Evolutionary conservation across 1,284 basidiomycete species (phyloP).

Genomic region (Ustilago vetiveriae): DNA sequence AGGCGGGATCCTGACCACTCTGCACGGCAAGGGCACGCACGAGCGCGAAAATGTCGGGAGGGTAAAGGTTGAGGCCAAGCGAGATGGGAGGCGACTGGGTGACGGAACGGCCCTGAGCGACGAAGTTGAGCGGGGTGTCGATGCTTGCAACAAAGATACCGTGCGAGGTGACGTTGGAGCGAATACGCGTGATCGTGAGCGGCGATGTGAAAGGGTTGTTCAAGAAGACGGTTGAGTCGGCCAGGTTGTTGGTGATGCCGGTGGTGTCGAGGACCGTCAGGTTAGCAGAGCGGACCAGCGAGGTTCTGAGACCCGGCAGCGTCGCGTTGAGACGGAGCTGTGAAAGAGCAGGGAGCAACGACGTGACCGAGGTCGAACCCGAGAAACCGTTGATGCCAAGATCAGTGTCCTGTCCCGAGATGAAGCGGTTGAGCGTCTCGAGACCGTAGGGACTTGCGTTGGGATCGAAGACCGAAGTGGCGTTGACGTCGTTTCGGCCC

Average conservation of each 20-base stretch:
- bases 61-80: constrained; percentile 78
- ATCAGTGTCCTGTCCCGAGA: constrained; percentile 70
- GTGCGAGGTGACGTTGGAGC: constrained; percentile 75
- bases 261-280: constrained; percentile 75
- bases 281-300: constrained; percentile 73
- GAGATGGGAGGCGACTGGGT: constrained; percentile 74
- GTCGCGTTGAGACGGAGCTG: constrained; percentile 73
- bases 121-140: constrained; percentile 72
- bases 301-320: constrained; percentile 75
- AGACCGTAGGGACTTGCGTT: constrained; percentile 75
- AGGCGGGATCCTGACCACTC: constrained; percentile 74
- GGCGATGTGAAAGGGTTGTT: constrained; percentile 77
- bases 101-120: constrained; percentile 72
- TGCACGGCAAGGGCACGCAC: constrained; percentile 76
- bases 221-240: constrained; percentile 75
- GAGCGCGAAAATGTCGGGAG: constrained; percentile 77
- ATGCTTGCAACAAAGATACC: constrained; percentile 77
- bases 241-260: constrained; percentile 75
- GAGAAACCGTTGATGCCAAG: constrained; percentile 71
- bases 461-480: constrained; percentile 70
- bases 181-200: constrained; percentile 74
- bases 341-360: constrained; percentile 75
- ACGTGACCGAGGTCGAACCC: constrained; percentile 74
- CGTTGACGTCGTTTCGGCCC: constrained; percentile 59
- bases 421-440: constrained; percentile 77